Evolutionary conservation across 2,329 filamentous ascomycete genomes (phyloP), one percentile per base, ranked within the genome.

Genomic region (Didymella keratinophila): DNA sequence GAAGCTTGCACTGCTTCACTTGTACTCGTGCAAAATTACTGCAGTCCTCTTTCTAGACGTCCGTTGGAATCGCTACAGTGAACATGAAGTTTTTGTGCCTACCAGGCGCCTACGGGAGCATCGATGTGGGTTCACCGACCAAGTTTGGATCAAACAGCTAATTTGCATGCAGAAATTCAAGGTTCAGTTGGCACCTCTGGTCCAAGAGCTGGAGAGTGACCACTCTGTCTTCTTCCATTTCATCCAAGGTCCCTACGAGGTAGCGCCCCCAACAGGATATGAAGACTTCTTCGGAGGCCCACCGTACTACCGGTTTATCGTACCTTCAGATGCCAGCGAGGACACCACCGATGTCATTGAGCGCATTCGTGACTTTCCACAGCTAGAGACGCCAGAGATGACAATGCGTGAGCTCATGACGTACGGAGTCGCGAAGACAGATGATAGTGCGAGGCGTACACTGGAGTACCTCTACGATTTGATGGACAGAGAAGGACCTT

Each of bases 321-420:
- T 66, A 9, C 63, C 66, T n/a, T 61, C 57, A 18, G 63, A 62
- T 12, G 52, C 46, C 10, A 62, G 66, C n/a, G 47, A 34, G 1
- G 63, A 66, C 8, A 51, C 55, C 7, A 63, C 57, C n/a, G 69
- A 71, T 60, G 69, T 67, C 9, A 60, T 71, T 11, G 76, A 80
- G 30, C 81, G 81, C 47, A 82, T 87, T 61, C 80, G 83, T 25
- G 82, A 86, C 49, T 84, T 86, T 42, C 83, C 83, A 0, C 77
- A 82, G 46, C 81, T 81, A 18, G 77, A 80, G 60, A 82, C 79
- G 0, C 76, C 84, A 0, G 84, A 87, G 62, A 84, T 86, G 54
- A 84, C 83, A 0, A 83, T 87, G 78, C 78, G 84, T 10, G 78
- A 81, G 65, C 74, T 87, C 34, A 69, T 68, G 63, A 76, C 78